Conservation (phyloP, 257 asterid genomes). For the Penstemon eatonii region DNA sequence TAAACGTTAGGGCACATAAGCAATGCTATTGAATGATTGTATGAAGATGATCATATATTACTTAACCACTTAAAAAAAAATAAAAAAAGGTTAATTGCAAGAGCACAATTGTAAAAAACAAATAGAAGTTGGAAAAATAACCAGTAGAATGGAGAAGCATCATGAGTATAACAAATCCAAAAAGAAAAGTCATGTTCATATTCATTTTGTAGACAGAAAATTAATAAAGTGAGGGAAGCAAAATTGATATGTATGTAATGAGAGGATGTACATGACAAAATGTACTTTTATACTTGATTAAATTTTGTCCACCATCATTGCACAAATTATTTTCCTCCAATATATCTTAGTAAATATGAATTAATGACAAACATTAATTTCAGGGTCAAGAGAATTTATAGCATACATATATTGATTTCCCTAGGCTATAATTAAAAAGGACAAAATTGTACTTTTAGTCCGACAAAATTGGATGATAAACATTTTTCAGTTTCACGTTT, state of each 20-base stretch:
- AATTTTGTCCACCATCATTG: background rate
- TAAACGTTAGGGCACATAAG: too few species aligned
- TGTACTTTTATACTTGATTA: slow-evolving; percentile 5
- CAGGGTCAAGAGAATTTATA: too few species aligned
- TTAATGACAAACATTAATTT: slow-evolving; percentile 1
- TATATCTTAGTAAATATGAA: background rate
- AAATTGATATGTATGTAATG: background rate
- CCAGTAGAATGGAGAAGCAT: slow-evolving; percentile 18
- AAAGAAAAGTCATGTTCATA: background rate
- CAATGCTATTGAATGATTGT: too few species aligned
- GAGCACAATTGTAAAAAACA: background rate
- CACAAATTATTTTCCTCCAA: background rate
- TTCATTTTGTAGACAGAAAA: background rate
- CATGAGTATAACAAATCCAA: background rate
- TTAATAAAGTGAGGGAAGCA: background rate
- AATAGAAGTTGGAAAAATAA: slow-evolving; percentile 1
- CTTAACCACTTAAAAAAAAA: background rate
- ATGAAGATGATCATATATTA: background rate
- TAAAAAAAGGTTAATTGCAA: too few species aligned
- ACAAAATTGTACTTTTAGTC: too few species aligned
- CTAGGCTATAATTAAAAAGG: too few species aligned
- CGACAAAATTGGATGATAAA: too few species aligned
- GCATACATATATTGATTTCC: too few species aligned
- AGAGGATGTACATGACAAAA: background rate
- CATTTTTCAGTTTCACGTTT: too few species aligned